phyloP scores from a whole-genome alignment of 768 basidiomycete genomes.

The Tulasnella sp. region DNA sequence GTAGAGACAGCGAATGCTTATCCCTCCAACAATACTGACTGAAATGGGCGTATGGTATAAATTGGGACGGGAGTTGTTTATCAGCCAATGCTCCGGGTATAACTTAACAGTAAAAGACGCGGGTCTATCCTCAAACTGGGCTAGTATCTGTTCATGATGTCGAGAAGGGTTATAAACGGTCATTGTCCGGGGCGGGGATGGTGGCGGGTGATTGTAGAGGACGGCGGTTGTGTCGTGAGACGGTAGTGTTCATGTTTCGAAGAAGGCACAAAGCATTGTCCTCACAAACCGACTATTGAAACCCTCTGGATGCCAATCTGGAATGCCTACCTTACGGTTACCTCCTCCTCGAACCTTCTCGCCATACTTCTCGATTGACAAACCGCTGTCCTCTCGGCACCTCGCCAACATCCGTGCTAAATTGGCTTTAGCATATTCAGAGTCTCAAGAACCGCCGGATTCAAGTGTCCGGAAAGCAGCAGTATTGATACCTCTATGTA shows the following conservation, averaged over 20 bases:
- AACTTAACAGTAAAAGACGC: constrained; percentile 75
- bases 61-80: constrained; percentile 43
- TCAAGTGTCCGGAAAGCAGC: constrained; percentile 35
- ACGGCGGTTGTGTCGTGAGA: too few species aligned
- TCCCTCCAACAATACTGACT: constrained; percentile 46
- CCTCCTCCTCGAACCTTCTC: neutral
- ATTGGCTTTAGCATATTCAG: neutral
- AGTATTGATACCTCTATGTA: constrained; percentile 68
- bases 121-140: constrained; percentile 25
- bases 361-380: neutral
- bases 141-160: constrained; percentile 13
- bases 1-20: constrained; percentile 13
- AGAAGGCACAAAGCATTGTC: too few species aligned
- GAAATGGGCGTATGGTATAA: constrained; percentile 35
- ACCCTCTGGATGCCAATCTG: too few species aligned
- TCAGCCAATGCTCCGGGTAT: constrained; percentile 68
- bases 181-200: neutral
- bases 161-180: constrained; percentile 15
- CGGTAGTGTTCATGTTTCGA: too few species aligned
- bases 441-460: neutral
- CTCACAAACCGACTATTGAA: too few species aligned
- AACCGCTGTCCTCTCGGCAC: neutral
- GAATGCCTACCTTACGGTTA: neutral
- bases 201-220: too few species aligned
- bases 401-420: neutral